phyloP scores from a whole-genome alignment of 1,284 basidiomycete species.

The Heterobasidion annosum region DNA sequence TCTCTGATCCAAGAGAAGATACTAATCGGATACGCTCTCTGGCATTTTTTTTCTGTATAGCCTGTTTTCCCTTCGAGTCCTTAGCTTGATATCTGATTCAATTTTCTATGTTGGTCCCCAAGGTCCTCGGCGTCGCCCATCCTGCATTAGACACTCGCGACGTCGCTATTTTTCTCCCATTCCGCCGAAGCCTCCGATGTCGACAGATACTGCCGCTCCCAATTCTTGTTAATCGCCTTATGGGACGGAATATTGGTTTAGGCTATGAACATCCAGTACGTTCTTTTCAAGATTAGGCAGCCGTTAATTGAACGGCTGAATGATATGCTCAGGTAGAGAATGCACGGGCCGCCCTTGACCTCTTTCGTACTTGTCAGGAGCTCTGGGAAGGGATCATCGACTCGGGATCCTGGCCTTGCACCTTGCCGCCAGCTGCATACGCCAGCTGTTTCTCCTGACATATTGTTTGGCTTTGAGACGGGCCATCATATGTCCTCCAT shows the following conservation, averaged over 20 bases:
- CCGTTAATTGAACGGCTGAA: too few relatives aligned
- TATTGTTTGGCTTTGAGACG: not conserved
- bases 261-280: constrained; percentile 44
- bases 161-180: constrained; percentile 44
- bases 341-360: constrained; percentile 41
- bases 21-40: constrained; percentile 45
- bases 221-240: constrained; percentile 38
- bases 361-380: constrained; percentile 45
- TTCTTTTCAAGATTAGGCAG: not conserved
- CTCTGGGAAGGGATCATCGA: constrained; percentile 39
- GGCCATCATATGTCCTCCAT: not conserved
- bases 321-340: constrained; percentile 32
- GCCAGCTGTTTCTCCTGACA: constrained; percentile 18
- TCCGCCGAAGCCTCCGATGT: constrained; percentile 36
- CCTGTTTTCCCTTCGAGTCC: not conserved
- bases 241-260: constrained; percentile 39
- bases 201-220: constrained; percentile 29
- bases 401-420: constrained; percentile 46
- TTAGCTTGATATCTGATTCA: not conserved
- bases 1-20: constrained; percentile 37
- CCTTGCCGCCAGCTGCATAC: constrained; percentile 24
- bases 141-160: constrained; percentile 47
- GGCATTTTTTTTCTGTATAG: constrained; percentile 46
- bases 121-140: constrained; percentile 47
- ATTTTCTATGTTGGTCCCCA: not conserved